Base-by-base conservation (phyloP, 2,329 filamentous ascomycete genomes). In the Hypocrella siamensis region DNA sequence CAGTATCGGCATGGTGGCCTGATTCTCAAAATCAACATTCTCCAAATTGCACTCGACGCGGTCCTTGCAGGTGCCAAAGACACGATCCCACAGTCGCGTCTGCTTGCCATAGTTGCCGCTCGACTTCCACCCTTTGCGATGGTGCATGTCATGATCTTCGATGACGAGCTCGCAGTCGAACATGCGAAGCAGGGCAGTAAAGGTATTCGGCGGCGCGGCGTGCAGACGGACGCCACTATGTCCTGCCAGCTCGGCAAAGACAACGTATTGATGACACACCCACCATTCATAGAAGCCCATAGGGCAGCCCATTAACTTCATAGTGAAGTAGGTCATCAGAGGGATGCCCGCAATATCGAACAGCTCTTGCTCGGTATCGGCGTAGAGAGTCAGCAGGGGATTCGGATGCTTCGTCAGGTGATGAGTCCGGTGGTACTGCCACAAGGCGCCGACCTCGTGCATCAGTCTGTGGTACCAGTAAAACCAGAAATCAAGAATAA, bases 231-330 rank as follows among this genome's bases (percentile, higher is more conserved):
- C 4, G 53, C 41, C 40, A 49, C 61, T 12, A 55, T 47, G 18
- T 60, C 47, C 31, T 57, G 61, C 32, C 54, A 47, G 31, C 59
- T 52, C 40, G 11, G 22, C 22, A 19, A 26, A 26, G 19, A 26
- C 30, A 11, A 27, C 30, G 16, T 31, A 18, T 14, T 31, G 12
- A 12, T 26, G 21, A n/a, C 57, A 61, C 16, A 62, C 38, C 57
- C 57, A 61, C 56, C 56, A 61, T 27, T 61, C 57, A 31, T 61
- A 60, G 38, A 62, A 62, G 5, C 54, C 56, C 54, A 61, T 56
- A 0, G 56, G 57, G 5, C 58, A 31, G 1, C 57, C 56, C 28
- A 46, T 12, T 7, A 38, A 5, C 31, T 48, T 52, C 28, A 61
- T 36, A 2, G 45, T 51, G 21, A 46, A 43, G 38, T 53, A 61